Percentiles rank a stretch among this genome's conserved stretches.
Conservation (phyloP, 805 yeast species). For the Suhomyces vadensis region DNA sequence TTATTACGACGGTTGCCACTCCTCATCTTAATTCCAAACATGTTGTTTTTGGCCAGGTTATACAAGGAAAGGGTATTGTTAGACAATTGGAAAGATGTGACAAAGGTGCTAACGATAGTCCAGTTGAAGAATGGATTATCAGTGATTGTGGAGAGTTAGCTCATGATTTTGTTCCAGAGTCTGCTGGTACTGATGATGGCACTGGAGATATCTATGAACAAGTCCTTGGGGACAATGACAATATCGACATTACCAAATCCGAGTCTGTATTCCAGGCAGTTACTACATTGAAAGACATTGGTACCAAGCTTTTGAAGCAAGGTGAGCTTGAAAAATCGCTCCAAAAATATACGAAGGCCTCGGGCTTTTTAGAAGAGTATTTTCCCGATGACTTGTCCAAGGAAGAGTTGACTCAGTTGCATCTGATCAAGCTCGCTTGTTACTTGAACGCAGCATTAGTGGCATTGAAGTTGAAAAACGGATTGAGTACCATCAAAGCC, state of each 20-base stretch:
- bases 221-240: conserved; percentile 69
- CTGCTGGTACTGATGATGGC: conserved; percentile 61
- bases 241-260: conserved; percentile 58
- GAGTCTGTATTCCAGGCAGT: conserved; percentile 68
- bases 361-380: conserved; percentile 66
- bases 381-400: conserved; percentile 67
- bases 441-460: conserved; percentile 74
- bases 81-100: conserved; percentile 72
- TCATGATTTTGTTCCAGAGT: conserved; percentile 52
- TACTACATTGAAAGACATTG: conserved; percentile 67
- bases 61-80: conserved; percentile 76
- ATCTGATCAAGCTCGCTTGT: conserved; percentile 60
- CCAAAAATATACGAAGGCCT: conserved; percentile 72
- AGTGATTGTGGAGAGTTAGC: conserved; percentile 78
- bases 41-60: conserved; percentile 91
- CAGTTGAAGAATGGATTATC: conserved; percentile 67
- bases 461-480: conserved; percentile 62
- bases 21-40: conserved; percentile 96
- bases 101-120: conserved; percentile 69
- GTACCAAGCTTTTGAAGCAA: conserved; percentile 71
- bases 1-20: conserved; percentile 87
- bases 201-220: conserved; percentile 86
- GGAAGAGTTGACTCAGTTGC: conserved; percentile 50
- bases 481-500: conserved; percentile 54
- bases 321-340: conserved; percentile 59